Conservation (phyloP, 805 yeast species). For the Candida sithepensis region DNA sequence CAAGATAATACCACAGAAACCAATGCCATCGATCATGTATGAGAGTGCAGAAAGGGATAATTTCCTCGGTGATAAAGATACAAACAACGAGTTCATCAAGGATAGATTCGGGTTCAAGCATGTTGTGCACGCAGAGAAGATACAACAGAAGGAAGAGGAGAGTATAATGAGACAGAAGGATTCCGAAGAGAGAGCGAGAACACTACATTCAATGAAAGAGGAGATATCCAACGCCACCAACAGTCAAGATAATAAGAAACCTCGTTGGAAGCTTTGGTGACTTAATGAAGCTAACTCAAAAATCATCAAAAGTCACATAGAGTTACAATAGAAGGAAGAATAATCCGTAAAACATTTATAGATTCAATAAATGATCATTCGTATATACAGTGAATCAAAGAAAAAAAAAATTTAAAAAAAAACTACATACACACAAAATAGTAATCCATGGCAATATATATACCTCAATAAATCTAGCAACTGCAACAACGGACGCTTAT, state of each 20-base stretch:
- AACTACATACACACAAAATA: not conserved
- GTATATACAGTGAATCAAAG: no score
- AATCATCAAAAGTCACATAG: not conserved
- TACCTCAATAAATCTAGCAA: not conserved
- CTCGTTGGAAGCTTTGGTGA: slow-evolving; percentile 31
- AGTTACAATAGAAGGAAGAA: not conserved
- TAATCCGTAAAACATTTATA: not conserved
- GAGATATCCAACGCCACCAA: not conserved
- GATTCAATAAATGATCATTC: no score
- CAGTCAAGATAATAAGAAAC: slow-evolving; percentile 5
- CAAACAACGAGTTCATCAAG: slow-evolving; percentile 48
- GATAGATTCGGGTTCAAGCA: slow-evolving; percentile 63
- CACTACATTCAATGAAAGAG: slow-evolving; percentile 16
- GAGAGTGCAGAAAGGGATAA: slow-evolving; percentile 35
- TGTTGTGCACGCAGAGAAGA: slow-evolving; percentile 68
- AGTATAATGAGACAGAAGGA: slow-evolving; percentile 43
- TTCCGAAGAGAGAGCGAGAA: slow-evolving; percentile 35
- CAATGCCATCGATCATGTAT: slow-evolving; percentile 34
- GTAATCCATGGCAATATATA: not conserved
- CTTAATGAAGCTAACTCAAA: not conserved
- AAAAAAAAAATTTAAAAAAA: no score
- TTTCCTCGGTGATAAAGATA: slow-evolving; percentile 30
- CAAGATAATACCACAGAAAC: slow-evolving; percentile 37
- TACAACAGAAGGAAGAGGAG: slow-evolving; percentile 67
- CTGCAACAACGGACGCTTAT: slow-evolving; percentile 10